A percentile compares a stretch with the other conserved stretches of the same genome.
phyloP scores from a whole-genome alignment of 2,329 filamentous ascomycete genomes.

The Mariannaea sp. region DNA sequence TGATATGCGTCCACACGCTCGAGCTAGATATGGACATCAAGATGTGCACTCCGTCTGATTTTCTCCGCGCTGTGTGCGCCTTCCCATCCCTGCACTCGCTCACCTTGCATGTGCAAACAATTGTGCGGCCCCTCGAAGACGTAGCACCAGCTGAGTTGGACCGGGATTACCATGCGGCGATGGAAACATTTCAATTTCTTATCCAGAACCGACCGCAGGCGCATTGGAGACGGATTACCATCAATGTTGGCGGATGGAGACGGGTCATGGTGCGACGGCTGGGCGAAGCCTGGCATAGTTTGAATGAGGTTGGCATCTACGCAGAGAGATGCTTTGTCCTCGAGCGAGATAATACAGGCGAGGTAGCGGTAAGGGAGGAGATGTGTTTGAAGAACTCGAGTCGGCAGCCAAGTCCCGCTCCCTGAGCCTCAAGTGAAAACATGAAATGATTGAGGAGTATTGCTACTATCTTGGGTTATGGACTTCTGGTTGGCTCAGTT shows the following conservation, averaged over 20 bases:
- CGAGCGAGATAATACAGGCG: constrained; percentile 36
- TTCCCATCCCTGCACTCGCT: constrained; percentile 49
- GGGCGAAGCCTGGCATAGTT: constrained; percentile 47
- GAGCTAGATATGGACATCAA: constrained; percentile 55
- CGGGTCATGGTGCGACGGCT: constrained; percentile 51
- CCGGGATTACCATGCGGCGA: constrained; percentile 45
- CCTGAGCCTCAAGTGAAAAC: constrained; percentile 17
- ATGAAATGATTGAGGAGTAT: neutral
- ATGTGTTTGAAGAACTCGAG: constrained; percentile 35
- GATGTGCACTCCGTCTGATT: constrained; percentile 42
- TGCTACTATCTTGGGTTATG: too few species aligned
- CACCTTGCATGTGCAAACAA: constrained; percentile 52
- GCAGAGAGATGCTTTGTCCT: constrained; percentile 55
- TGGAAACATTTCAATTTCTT: constrained; percentile 43
- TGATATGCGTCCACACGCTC: constrained; percentile 45
- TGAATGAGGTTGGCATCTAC: constrained; percentile 49
- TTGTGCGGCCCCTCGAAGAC: constrained; percentile 42
- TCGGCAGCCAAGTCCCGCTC: constrained; percentile 30
- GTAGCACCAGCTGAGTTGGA: constrained; percentile 38
- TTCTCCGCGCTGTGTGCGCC: constrained; percentile 45
- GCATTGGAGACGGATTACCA: constrained; percentile 48
- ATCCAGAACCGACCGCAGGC: constrained; percentile 36
- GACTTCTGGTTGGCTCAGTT: too few species aligned
- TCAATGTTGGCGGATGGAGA: constrained; percentile 56
- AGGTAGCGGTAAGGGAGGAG: constrained; percentile 36